These are phyloP conservation scores for Lathyrus sativus DNA, from an alignment of 306 rosid genomes.

Conservation along the genomic window DNA sequence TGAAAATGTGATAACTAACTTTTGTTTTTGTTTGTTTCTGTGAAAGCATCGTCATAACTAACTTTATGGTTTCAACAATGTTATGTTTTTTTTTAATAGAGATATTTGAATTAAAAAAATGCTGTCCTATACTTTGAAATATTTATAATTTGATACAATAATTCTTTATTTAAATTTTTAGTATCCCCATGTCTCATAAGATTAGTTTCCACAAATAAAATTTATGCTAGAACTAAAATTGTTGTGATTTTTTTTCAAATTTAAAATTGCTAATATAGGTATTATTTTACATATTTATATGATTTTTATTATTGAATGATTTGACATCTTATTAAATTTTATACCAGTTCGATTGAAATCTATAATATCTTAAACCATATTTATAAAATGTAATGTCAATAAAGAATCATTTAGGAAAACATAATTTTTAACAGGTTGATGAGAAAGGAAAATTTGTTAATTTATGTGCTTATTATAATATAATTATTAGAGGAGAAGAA, in stretches of 20 bases:
- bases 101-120: background rate
- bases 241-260: background rate
- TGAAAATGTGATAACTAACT: background rate
- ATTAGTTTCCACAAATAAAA: no score
- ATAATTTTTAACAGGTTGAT: no score
- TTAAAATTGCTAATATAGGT: background rate
- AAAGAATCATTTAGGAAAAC: no score
- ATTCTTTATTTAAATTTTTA: no score
- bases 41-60: background rate
- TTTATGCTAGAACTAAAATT: background rate
- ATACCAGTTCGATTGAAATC: background rate
- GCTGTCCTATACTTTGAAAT: background rate
- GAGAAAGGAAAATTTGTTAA: no score
- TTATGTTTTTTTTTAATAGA: background rate
- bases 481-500: no score
- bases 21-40: background rate
- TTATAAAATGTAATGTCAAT: no score
- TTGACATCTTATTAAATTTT: background rate
- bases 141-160: background rate
- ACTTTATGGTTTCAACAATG: slow-evolving; percentile 2
- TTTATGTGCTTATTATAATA: no score
- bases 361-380: no score
- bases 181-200: no score
- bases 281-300: background rate
- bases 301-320: background rate